phyloP scores from a whole-genome alignment of 2,329 filamentous ascomycete genomes.

The Parascedosporium putredinis region DNA sequence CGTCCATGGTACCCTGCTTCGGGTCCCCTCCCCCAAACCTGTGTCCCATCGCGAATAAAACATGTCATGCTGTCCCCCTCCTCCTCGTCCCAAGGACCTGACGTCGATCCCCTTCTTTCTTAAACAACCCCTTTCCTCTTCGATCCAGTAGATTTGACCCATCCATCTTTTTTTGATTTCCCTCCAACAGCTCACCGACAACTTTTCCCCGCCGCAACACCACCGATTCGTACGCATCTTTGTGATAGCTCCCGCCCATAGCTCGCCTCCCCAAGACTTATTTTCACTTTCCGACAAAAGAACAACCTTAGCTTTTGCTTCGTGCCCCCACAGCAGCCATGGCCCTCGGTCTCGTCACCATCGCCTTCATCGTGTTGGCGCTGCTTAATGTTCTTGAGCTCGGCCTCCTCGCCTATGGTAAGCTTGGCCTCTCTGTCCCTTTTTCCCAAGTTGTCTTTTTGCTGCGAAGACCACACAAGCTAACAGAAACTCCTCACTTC shows the following conservation, averaged over 20 bases:
- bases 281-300: no score
- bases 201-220: no score
- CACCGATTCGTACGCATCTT: no score
- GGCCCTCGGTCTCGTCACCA: not conserved
- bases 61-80: not conserved
- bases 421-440: constrained; percentile 15
- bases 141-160: not conserved
- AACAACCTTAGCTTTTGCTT: no score
- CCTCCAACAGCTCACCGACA: not conserved
- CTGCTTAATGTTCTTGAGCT: constrained; percentile 65
- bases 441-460: not conserved
- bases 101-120: not conserved
- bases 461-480: no score
- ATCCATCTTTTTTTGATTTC: not conserved
- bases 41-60: not conserved
- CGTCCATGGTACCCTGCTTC: no score
- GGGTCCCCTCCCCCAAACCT: no score
- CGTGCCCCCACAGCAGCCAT: not conserved
- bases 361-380: constrained; percentile 17
- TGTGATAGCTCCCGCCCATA: no score
- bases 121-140: not conserved
- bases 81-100: not conserved
- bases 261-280: no score
- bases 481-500: no score
- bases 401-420: constrained; percentile 65